phyloP scores from a whole-genome alignment of 352 stramenopile species.

The Phytophthora tubulina region DNA sequence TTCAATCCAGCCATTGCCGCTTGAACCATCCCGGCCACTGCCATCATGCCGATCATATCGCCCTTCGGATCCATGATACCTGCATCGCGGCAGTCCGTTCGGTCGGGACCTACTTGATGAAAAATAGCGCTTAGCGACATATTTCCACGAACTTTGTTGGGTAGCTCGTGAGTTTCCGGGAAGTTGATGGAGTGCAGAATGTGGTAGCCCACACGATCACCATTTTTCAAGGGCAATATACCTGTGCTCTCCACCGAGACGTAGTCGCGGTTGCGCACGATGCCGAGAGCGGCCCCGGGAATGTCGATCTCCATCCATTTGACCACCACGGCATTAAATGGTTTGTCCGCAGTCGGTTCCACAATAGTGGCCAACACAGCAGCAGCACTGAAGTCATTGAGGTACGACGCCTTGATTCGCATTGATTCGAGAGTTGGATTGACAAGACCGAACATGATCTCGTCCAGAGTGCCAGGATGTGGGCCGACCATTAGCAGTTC shows the following conservation, averaged over 20 bases:
- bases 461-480: conserved; percentile 37
- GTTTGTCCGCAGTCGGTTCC: conserved; percentile 47
- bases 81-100: conserved; percentile 22
- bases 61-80: conserved; percentile 32
- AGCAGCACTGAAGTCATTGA: conserved; percentile 37
- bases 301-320: conserved; percentile 49
- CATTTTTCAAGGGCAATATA: conserved; percentile 11
- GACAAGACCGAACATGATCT: conserved; percentile 53
- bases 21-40: conserved; percentile 21
- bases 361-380: conserved; percentile 54
- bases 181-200: conserved; percentile 37
- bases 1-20: conserved; percentile 32
- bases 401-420: conserved; percentile 35
- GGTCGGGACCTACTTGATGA: conserved; percentile 27
- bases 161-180: conserved; percentile 27
- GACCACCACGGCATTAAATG: conserved; percentile 46
- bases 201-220: conserved; percentile 34
- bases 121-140: conserved; percentile 53
- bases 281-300: conserved; percentile 9
- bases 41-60: conserved; percentile 34
- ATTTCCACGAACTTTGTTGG: conserved; percentile 41
- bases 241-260: conserved; percentile 35
- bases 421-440: conserved; percentile 36
- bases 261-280: conserved; percentile 37
- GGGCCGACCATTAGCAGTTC: conserved; percentile 37